phyloP scores from a whole-genome alignment of 2,329 filamentous ascomycete species.

The Lasiodiplodia sp. region DNA sequence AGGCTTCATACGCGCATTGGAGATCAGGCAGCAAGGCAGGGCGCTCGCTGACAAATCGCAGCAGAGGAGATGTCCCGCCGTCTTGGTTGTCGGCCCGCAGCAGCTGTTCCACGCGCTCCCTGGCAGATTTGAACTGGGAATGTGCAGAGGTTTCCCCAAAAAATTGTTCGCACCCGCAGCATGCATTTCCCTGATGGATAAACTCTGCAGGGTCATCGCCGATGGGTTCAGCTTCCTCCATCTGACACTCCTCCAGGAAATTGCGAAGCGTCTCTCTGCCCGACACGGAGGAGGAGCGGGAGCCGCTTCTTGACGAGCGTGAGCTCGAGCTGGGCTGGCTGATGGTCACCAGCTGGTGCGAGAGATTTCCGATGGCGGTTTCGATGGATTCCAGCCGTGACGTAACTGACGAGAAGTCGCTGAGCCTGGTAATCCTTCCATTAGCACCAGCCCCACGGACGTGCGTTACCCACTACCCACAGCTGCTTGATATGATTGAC shows the following conservation, averaged over 20 bases:
- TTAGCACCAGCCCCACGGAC: not conserved
- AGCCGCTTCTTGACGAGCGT: not conserved
- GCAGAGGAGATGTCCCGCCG: not conserved
- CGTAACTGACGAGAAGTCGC: constrained; percentile 8
- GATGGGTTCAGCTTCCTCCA: not conserved
- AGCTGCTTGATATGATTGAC: constrained; percentile 17
- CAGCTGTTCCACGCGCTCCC: not conserved
- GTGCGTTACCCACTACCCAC: not conserved
- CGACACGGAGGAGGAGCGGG: not conserved
- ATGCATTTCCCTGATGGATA: not conserved
- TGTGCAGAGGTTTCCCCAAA: constrained; percentile 4
- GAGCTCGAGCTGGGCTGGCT: not conserved
- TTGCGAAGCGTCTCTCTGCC: not conserved
- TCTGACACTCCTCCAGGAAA: constrained; percentile 1
- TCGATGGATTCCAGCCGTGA: constrained; percentile 10
- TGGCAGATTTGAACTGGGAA: constrained; percentile 2
- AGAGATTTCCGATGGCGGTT: not conserved
- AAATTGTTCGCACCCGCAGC: constrained; percentile 17
- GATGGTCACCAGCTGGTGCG: constrained; percentile 1
- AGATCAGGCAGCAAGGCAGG: not conserved
- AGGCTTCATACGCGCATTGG: not conserved
- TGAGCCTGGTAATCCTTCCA: not conserved
- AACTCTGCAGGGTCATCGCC: constrained; percentile 3
- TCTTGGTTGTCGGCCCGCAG: constrained; percentile 1
- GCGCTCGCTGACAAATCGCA: not conserved